Conservation (phyloP, 352 stramenopile genomes). For the Phytophthora podocarpi region DNA sequence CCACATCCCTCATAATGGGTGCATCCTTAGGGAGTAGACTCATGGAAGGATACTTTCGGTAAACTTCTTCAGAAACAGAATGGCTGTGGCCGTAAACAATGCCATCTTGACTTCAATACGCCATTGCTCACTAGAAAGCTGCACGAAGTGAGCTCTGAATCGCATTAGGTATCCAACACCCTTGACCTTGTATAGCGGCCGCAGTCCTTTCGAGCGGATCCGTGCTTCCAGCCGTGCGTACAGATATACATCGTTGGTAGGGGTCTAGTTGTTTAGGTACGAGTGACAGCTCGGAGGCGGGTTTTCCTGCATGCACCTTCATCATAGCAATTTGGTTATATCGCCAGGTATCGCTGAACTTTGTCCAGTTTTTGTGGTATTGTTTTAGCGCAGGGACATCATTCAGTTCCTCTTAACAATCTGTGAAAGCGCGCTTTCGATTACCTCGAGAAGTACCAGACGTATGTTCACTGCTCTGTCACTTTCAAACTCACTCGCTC, state of each 20-base stretch:
- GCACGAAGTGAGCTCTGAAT: neutral
- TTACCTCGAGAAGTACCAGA: no score
- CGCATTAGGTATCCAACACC: neutral
- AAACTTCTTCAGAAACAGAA: neutral
- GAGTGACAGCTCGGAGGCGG: neutral
- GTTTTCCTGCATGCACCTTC: neutral
- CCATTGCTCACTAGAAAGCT: neutral
- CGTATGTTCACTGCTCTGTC: no score
- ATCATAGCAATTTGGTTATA: neutral
- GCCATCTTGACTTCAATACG: neutral
- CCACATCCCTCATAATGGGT: constrained; percentile 1
- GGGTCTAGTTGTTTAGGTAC: constrained; percentile 1
- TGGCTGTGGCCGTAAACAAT: constrained; percentile 7
- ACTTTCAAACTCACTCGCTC: no score
- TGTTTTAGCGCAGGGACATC: no score
- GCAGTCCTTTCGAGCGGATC: neutral
- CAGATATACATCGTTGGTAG: constrained; percentile 15
- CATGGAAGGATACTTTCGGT: neutral
- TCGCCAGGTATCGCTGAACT: no score
- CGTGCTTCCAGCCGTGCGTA: constrained; percentile 11
- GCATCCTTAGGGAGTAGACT: neutral
- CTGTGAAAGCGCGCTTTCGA: no score
- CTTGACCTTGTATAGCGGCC: neutral
- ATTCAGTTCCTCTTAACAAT: no score
- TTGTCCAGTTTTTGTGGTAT: no score